Base-by-base conservation (phyloP, 495 filamentous ascomycete species). In the Aspergillus mulundensis region DNA sequence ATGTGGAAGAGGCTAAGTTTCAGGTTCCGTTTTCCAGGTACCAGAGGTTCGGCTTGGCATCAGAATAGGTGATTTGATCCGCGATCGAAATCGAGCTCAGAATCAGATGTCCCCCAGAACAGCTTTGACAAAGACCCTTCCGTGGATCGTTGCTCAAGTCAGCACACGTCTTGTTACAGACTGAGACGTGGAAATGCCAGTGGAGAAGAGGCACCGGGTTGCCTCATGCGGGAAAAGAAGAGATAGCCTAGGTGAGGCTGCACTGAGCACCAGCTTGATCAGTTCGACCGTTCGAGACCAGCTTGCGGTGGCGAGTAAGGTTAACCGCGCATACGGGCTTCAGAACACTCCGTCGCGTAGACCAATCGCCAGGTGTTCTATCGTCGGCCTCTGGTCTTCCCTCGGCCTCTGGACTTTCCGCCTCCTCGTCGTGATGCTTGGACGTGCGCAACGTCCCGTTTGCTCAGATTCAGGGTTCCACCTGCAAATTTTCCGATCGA, bases 401-500 rank as follows among this genome's bases (percentile, higher is more conserved):
- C 61, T 15, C 53, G 38, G 38, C 38, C 48, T 39, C 48, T 21
- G 12, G 24, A 18, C 15, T 18, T 47, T 7, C 40, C 61, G 16
- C 53, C 32, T 11, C 58, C 65, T 61, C 50, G 47, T 80, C 83
- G 56, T 19, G 63, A 55, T 11, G 60, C 63, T 57, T 70, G 64
- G 52, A 97, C 90, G 51, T 79, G 74, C 49, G 74, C 72, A 21
- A 95, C 79, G 68, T 97, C 94, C 54, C 78, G 80, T 66, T 84
- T 83, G 66, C 87, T 94, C 60, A 97, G 71, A 60, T 80, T 87
- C 71, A 97, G 67, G 59, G 87, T 88, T 7, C 90, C 90, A 10
- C 86, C 86, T 19, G 81, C 79, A 67, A 96, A 88, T 69, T 79
- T 91, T 0, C 93, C 93, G 8, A 96, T 83, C 3, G 77, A 81